These are phyloP conservation scores for Pseudopithomyces chartarum DNA, from an alignment of 2,329 filamentous ascomycete species.

Conservation along the genomic window DNA sequence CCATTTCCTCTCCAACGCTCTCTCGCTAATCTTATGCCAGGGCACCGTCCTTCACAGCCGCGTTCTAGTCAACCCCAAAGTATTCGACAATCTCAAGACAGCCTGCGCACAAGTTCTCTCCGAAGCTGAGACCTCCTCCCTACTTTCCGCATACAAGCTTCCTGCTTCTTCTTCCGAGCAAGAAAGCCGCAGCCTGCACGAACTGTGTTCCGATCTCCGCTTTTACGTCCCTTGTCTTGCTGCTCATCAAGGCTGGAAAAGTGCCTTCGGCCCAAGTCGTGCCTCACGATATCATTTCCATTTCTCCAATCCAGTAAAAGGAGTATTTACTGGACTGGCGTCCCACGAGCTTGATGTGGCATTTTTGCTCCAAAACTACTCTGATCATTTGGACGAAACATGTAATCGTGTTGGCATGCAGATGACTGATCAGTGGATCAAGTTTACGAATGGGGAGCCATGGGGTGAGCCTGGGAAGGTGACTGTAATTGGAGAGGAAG, in stretches of 20 bases:
- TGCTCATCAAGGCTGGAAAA: constrained; percentile 41
- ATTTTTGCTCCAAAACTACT: constrained; percentile 34
- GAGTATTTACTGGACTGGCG: constrained; percentile 23
- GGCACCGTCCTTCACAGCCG: constrained; percentile 31
- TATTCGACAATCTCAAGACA: constrained; percentile 16
- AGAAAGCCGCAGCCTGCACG: constrained; percentile 17
- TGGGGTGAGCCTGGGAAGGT: constrained; percentile 26
- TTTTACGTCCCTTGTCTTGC: constrained; percentile 51
- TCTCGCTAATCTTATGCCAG: constrained; percentile 21
- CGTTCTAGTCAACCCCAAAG: constrained; percentile 37
- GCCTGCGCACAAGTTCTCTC: constrained; percentile 24
- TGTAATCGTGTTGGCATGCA: constrained; percentile 14
- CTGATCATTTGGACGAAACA: constrained; percentile 18
- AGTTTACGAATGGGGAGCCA: constrained; percentile 28
- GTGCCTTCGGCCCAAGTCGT: constrained; percentile 2
- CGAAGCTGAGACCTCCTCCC: constrained; percentile 17
- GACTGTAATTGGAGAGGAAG: constrained; percentile 24
- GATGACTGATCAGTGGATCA: constrained; percentile 32
- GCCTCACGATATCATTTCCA: constrained; percentile 36
- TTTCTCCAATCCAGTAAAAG: constrained; percentile 32
- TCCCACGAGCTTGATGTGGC: constrained; percentile 40
- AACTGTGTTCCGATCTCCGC: constrained; percentile 52
- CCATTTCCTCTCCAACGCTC: neutral
- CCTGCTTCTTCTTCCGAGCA: constrained; percentile 33
- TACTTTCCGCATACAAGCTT: constrained; percentile 47